Conservation (phyloP, 2,329 filamentous ascomycete genomes). For the Ophiostoma ulmi region DNA sequence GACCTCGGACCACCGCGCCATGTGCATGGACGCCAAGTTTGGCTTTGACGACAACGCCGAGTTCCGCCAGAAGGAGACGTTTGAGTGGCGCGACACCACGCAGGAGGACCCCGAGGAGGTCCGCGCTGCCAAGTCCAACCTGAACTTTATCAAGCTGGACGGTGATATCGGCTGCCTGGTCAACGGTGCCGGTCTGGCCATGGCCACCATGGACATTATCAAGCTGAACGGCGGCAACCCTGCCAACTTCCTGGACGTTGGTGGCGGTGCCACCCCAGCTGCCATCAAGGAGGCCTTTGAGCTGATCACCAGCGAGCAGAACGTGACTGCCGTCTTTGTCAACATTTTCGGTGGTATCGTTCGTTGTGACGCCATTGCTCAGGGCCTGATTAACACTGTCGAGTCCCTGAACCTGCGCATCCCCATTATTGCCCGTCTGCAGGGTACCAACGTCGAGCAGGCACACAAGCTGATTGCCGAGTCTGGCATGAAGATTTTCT, state of each 20-base stretch:
- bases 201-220: constrained; percentile 99
- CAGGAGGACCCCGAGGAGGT: constrained; percentile 98
- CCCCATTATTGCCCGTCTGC: constrained; percentile 92
- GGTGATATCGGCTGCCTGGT: constrained; percentile 98
- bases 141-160: constrained; percentile 99
- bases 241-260: constrained; percentile 98
- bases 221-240: constrained; percentile 96
- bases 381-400: constrained; percentile 91
- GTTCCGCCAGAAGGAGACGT: constrained; percentile 95
- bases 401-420: constrained; percentile 93
- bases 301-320: constrained; percentile 96
- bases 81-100: constrained; percentile 84
- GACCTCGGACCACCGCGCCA: constrained; percentile 95
- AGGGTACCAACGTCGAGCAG: constrained; percentile 96
- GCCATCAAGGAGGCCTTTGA: constrained; percentile 98
- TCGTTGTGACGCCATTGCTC: constrained; percentile 92
- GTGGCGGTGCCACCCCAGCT: constrained; percentile 91
- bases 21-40: constrained; percentile 99
- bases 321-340: constrained; percentile 98
- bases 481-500: constrained; percentile 98
- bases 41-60: constrained; percentile 98
- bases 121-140: constrained; percentile 84
- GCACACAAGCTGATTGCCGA: constrained; percentile 93
- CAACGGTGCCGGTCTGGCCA: constrained; percentile 97
- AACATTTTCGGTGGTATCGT: constrained; percentile 99